Evolutionary conservation across 1,284 basidiomycete species (phyloP), one percentile per base, ranked within the genome.

Genomic region (Pholiota adiposa): DNA sequence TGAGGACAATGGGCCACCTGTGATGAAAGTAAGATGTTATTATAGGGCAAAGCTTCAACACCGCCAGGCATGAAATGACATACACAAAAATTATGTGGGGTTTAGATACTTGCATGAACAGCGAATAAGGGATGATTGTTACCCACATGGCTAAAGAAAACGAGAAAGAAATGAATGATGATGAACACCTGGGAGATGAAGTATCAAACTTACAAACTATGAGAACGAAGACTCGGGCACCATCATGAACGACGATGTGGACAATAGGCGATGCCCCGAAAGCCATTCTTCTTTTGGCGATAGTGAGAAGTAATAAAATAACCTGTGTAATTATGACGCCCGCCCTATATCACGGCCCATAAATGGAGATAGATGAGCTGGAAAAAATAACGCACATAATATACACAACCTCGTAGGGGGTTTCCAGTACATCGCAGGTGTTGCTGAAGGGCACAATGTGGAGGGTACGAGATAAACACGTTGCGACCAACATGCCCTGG

Each of bases 11-110:
- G 11, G 66, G 66, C 64, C 64, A 63, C 19, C 65, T 67, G 19
- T n/a, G n/a, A n/a, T n/a, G n/a, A n/a, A n/a, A n/a, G n/a, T n/a
- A n/a, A n/a, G n/a, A n/a, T n/a, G n/a, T n/a, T n/a, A n/a, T n/a
- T n/a, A n/a, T n/a, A n/a, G n/a, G n/a, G n/a, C n/a, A n/a, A n/a
- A n/a, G n/a, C n/a, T n/a, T n/a, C n/a, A n/a, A n/a, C n/a, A n/a
- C n/a, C n/a, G n/a, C n/a, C n/a, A n/a, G n/a, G 9, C 2, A n/a
- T 36, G 19, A 44, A n/a, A 54, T 21, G 16, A 56, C 67, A 16
- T 61, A 66, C 67, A 64, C 56, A 12, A 67, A 58, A 8, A 68
- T 44, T 29, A 65, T 43, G 34, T 68, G 65, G n/a, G 67, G 63
- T 51, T 60, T 65, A 2, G 65, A 58, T 18, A 63, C 54, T 25